Evolutionary conservation across 225 moss, liverwort and hornwort species (phyloP).

Genomic region (Asterella californica): DNA sequence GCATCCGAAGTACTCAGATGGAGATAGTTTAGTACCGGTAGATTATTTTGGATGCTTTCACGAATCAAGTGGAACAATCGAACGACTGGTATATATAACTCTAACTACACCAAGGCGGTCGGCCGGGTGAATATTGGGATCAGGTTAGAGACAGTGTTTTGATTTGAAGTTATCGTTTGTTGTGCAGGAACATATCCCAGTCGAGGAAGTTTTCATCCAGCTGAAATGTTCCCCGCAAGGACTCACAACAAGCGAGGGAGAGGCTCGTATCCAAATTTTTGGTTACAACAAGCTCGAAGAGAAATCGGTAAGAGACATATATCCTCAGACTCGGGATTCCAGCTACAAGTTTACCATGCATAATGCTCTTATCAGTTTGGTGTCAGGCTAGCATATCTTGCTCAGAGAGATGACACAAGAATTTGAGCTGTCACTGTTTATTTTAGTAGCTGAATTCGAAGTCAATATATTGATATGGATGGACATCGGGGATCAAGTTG

Average conservation of each 20-base stretch:
- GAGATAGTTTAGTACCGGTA: neutral
- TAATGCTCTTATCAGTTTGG: neutral
- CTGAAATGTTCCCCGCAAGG: slow-evolving; percentile 14
- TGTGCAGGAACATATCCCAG: slow-evolving; percentile 20
- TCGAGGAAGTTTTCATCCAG: slow-evolving; percentile 18
- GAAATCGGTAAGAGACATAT: slow-evolving; percentile 3
- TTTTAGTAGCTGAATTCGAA: neutral
- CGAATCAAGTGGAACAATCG: neutral
- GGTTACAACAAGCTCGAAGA: slow-evolving; percentile 24
- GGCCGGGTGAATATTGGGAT: neutral
- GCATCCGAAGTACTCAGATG: neutral
- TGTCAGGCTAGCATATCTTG: neutral
- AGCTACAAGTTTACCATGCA: neutral
- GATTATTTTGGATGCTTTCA: neutral
- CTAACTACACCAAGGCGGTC: no score
- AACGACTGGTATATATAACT: no score
- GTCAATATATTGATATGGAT: no score
- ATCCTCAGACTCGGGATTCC: neutral
- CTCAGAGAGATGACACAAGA: neutral
- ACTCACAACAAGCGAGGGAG: slow-evolving; percentile 12
- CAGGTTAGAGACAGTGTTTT: neutral
- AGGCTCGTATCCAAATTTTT: slow-evolving; percentile 11
- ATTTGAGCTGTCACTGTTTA: neutral
- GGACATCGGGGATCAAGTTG: no score
- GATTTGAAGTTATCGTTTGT: neutral